These are phyloP conservation scores for Tetramitus jugosus DNA, from an alignment of 208 protist genomes.

Conservation along the genomic window DNA sequence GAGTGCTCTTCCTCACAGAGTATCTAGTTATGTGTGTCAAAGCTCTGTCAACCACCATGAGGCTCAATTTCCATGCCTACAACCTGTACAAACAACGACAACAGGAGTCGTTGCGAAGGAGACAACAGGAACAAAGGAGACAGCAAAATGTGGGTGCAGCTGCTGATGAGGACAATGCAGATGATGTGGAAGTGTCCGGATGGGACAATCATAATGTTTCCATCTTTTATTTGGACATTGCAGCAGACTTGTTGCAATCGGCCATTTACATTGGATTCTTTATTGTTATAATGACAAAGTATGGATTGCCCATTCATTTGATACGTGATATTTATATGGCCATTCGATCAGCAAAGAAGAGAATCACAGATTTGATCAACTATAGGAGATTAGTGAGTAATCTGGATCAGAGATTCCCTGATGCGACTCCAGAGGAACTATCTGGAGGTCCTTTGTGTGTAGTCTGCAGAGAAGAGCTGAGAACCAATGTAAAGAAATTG, in stretches of 20 bases:
- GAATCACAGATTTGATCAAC: slow-evolving; percentile 6
- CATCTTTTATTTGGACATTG: slow-evolving; percentile 13
- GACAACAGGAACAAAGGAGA: too few species aligned
- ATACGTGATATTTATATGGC: slow-evolving; percentile 18
- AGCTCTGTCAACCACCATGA: not conserved
- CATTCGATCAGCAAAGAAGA: not conserved
- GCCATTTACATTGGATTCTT: slow-evolving; percentile 3
- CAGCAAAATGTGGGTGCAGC: not conserved
- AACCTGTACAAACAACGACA: too few species aligned
- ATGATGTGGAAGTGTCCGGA: not conserved
- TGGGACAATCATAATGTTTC: not conserved
- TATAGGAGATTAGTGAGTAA: not conserved
- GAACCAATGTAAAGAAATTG: slow-evolving; percentile 47
- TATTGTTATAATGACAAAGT: slow-evolving; percentile 13
- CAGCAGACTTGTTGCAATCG: not conserved
- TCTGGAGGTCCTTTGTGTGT: slow-evolving; percentile 4
- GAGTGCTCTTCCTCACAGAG: not conserved
- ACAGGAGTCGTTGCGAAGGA: too few species aligned
- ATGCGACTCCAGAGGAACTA: not conserved
- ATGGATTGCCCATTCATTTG: slow-evolving; percentile 15
- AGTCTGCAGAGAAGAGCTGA: not conserved
- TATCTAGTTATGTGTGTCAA: not conserved
- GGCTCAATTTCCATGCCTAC: not conserved
- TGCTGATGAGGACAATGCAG: not conserved
- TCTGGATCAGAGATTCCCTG: not conserved